These are phyloP conservation scores for Cryphonectria naterciae DNA, from an alignment of 2,329 filamentous ascomycete genomes.

Conservation along the genomic window DNA sequence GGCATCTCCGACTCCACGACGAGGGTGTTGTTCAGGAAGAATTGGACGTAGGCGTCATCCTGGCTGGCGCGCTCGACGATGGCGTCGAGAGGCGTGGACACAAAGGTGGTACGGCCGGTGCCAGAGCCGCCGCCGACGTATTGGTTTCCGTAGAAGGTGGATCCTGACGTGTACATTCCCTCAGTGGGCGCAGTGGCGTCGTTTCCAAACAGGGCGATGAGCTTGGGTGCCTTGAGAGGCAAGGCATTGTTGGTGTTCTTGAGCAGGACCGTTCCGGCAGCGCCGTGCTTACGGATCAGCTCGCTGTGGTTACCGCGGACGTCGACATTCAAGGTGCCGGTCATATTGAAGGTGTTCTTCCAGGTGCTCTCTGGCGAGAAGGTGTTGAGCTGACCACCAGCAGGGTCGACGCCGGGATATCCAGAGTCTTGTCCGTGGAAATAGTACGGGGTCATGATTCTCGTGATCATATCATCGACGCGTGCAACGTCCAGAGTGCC, in stretches of 20 bases:
- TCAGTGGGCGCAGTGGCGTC: slow-evolving; percentile 69
- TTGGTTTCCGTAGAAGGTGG: slow-evolving; percentile 64
- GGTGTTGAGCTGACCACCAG: slow-evolving; percentile 52
- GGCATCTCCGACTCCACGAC: slow-evolving; percentile 43
- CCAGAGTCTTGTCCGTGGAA: slow-evolving; percentile 52
- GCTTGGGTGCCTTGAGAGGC: slow-evolving; percentile 61
- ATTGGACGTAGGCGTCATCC: slow-evolving; percentile 48
- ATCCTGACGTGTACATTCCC: slow-evolving; percentile 66
- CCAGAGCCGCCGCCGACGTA: slow-evolving; percentile 65
- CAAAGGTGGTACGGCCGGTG: slow-evolving; percentile 55
- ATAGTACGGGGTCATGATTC: slow-evolving; percentile 61
- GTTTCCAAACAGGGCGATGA: slow-evolving; percentile 60
- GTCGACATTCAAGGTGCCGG: slow-evolving; percentile 48
- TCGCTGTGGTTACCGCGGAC: slow-evolving; percentile 59
- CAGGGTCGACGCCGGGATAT: slow-evolving; percentile 49
- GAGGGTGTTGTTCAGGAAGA: slow-evolving; percentile 48
- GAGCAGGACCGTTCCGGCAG: slow-evolving; percentile 67
- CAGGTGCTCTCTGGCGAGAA: slow-evolving; percentile 54
- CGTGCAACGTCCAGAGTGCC: slow-evolving; percentile 47
- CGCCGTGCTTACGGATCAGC: slow-evolving; percentile 59
- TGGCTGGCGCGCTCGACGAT: slow-evolving; percentile 54
- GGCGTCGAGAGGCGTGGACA: slow-evolving; percentile 59
- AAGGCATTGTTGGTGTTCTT: slow-evolving; percentile 70
- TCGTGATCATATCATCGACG: slow-evolving; percentile 50
- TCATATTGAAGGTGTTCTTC: slow-evolving; percentile 46